Base-by-base conservation (phyloP, 75 land plant species). In the Chamaecyparis obtusa region DNA sequence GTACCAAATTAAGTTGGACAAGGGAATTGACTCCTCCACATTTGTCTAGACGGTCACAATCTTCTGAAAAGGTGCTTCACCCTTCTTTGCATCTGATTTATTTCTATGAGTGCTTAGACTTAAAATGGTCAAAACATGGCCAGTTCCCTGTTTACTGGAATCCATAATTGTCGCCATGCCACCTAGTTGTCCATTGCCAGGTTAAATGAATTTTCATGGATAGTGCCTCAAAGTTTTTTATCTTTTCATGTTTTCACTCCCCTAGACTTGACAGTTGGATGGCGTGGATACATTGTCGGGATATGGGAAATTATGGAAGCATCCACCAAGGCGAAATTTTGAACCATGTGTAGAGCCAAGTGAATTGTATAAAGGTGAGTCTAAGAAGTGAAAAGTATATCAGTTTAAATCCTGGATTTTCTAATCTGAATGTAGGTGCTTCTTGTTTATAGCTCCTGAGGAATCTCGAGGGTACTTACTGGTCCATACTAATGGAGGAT, bases 401-500 rank as follows among this genome's bases (percentile, higher is more conserved):
- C 0, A 10, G 30, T 14, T 86, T n/a, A 6, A 21, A 37, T 24
- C 9, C 6, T 54, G 35, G n/a, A 37, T 44, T n/a, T 49, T 81
- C 36, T 79, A 13, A 36, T 39, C 36, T 57, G 51, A 54, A 67
- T 86, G 60, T 79, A 13, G 51, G 37, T 56, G 30, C 15, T 24
- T 33, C 48, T 89, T 86, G 39, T 27, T 57, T 80, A 57, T 86
- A 87, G 88, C 74, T 87, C 88, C 84, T n/a, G 87, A 48, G 83
- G 82, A 77, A 33, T 89, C 94, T 17, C 85, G 85, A 92, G 94
- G 93, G 15, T 93, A 86, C 83, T 85, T 93, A 43, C 51, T 92
- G n/a, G 93, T 91, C 83, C 87, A 89, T 46, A 88, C 91, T 78
- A 93, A 93, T 89, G 93, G 94, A 19, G 93, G 93, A 49, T 85